These are phyloP conservation scores for Colletotrichum caudatum DNA, from an alignment of 2,329 filamentous ascomycete genomes.

Conservation along the genomic window DNA sequence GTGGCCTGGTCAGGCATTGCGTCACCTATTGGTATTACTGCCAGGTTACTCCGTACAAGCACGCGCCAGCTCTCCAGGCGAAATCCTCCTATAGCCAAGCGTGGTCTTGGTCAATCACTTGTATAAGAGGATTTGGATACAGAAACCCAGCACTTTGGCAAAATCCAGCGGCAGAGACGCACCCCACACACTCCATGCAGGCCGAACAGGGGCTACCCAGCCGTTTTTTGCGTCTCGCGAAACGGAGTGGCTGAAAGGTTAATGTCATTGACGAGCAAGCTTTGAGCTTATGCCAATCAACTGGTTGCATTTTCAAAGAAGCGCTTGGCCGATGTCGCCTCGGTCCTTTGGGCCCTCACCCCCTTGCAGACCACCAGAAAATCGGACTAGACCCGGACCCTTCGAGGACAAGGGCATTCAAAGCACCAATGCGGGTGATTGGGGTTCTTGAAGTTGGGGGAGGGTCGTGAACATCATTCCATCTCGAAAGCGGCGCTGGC, in stretches of 20 bases:
- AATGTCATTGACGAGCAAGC: conserved; percentile 42
- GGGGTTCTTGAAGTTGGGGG: conserved; percentile 25
- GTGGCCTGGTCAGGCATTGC: not conserved
- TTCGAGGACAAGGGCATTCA: conserved; percentile 29
- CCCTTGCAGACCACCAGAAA: conserved; percentile 35
- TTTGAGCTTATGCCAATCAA: conserved; percentile 42
- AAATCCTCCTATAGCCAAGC: conserved; percentile 6
- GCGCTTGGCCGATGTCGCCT: conserved; percentile 43
- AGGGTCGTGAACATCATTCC: conserved; percentile 23
- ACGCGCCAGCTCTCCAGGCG: not conserved
- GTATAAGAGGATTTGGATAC: conserved; percentile 40
- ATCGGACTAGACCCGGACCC: conserved; percentile 38
- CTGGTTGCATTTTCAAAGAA: conserved; percentile 42
- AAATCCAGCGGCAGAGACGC: conserved; percentile 37
- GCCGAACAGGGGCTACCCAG: conserved; percentile 33
- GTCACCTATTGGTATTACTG: not conserved
- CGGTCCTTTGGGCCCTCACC: conserved; percentile 12
- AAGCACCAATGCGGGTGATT: conserved; percentile 40
- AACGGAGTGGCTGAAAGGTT: conserved; percentile 41
- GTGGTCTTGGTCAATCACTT: conserved; percentile 33
- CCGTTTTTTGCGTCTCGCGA: conserved; percentile 34
- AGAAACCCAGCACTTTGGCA: conserved; percentile 34
- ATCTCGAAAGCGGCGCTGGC: conserved; percentile 27
- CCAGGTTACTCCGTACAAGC: not conserved
- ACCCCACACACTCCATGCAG: conserved; percentile 41